Evolutionary conservation across 495 filamentous ascomycete genomes (phyloP), one percentile per base, ranked within the genome.

Genomic region (Halenospora varia): DNA sequence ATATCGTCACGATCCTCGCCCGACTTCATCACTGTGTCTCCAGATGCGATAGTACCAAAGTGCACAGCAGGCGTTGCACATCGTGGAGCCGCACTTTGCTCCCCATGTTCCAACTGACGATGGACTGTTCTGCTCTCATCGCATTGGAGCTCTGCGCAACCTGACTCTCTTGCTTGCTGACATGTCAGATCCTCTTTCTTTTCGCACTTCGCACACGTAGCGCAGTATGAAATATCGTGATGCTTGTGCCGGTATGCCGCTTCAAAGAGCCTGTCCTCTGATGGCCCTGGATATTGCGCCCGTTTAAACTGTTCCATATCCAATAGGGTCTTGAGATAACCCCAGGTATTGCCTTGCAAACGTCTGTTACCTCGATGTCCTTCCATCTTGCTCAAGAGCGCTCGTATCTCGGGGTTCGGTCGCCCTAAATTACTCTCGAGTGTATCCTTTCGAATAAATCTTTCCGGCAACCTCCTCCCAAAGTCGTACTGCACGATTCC

Each of bases 401-500:
- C 46, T 15, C 64, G 62, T 25, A 75, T 69, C 17, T 71, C 64
- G 23, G 50, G 48, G 26, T 66, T 66, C 13, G 71, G 67, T 25
- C 62, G 59, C 29, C 62, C 61, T 0, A 73, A 63, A 18, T 25
- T 70, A 18, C 75, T 63, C 20, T 68, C 56, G 15, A 66, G 11
- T 3, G 44, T 62, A 29, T 59, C 54, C 53, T 72, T 74, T 15
- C 48, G 41, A 18, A 58, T 42, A 39, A 70, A 69, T 10, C 60
- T 60, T 48, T 71, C 50, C 25, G 68, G 64, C 25, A 65, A 64
- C 44, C 63, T 67, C 23, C 63, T 57, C n/a, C 74, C 74, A 57
- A 72, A 68, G 48, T 73, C 70, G 55, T 72, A 73, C 52, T 78
- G 62, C 18, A 76, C 57, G 4, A 75, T 52, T 10, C 47, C 50